These are phyloP conservation scores for Thelephora terrestris DNA, from an alignment of 1,284 basidiomycete species.

Conservation along the genomic window DNA sequence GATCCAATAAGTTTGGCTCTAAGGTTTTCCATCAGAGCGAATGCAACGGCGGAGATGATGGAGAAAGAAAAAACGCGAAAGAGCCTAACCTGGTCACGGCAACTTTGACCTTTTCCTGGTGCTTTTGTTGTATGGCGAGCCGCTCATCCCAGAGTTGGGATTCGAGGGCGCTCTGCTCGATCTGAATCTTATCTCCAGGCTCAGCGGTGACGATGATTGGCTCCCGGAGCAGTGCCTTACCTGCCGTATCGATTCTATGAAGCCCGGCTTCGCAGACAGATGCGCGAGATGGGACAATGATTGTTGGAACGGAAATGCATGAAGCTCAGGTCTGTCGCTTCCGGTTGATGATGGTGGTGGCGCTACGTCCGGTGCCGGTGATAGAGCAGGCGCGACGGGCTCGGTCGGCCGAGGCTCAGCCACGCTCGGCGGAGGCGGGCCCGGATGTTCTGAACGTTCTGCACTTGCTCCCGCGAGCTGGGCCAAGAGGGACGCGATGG, in stretches of 20 bases:
- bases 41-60: not conserved
- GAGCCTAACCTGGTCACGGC: constrained; percentile 50
- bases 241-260: constrained; percentile 37
- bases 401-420: too few relatives aligned
- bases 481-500: constrained; percentile 58
- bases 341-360: constrained; percentile 1
- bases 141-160: constrained; percentile 55
- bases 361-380: not conserved
- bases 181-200: constrained; percentile 34
- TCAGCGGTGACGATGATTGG: not conserved
- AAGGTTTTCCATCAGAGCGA: constrained; percentile 5
- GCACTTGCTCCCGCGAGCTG: constrained; percentile 31
- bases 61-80: too few relatives aligned
- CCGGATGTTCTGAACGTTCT: too few relatives aligned
- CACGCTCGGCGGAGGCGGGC: too few relatives aligned
- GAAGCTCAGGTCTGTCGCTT: constrained; percentile 26
- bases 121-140: constrained; percentile 44
- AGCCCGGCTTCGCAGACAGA: constrained; percentile 39
- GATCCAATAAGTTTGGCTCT: constrained; percentile 57
- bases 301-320: constrained; percentile 49
- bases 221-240: constrained; percentile 24
- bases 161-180: constrained; percentile 59
- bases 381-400: not conserved
- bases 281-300: constrained; percentile 46
- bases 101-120: constrained; percentile 58